A percentile compares a stretch with the other conserved stretches of the same genome.
Conservation (phyloP, 306 rosid species). For the Benincasa hispida region DNA sequence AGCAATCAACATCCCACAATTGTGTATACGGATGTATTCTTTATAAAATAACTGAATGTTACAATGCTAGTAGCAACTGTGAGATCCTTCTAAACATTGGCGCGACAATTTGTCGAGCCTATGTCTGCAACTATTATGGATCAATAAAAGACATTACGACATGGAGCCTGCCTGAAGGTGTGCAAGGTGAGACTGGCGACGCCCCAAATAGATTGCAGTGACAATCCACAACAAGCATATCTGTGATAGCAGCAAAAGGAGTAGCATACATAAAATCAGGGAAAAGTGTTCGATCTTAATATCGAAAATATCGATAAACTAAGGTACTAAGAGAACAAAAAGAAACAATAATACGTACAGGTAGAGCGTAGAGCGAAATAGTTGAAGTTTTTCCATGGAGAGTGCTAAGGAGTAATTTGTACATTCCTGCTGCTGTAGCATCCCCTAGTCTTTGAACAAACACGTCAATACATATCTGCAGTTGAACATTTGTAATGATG, state of each 20-base stretch:
- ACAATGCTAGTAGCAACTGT: not conserved
- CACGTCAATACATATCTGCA: constrained; percentile 86
- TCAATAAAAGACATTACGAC: constrained; percentile 9
- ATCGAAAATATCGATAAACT: not conserved
- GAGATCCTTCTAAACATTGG: not conserved
- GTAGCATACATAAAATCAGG: not conserved
- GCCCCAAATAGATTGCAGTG: constrained; percentile 67
- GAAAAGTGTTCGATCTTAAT: not conserved
- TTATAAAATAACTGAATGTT: not conserved
- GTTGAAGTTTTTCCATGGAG: constrained; percentile 54
- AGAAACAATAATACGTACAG: constrained; percentile 37
- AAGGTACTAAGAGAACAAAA: not conserved
- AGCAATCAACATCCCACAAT: not conserved
- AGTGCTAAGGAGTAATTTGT: constrained; percentile 55
- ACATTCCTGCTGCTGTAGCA: constrained; percentile 93
- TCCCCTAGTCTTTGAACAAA: constrained; percentile 93
- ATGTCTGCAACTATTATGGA: not conserved
- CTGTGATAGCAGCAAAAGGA: constrained; percentile 28
- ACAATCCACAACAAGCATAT: constrained; percentile 66
- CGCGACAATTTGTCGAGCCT: not conserved
- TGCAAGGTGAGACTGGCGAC: constrained; percentile 59
- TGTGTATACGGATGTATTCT: not conserved
- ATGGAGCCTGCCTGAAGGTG: constrained; percentile 24
- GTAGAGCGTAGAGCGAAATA: constrained; percentile 60
- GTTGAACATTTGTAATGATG: too few species aligned